Base-by-base conservation (phyloP, 2,329 filamentous ascomycete species). In the Berkeleyomyces rouxiae region DNA sequence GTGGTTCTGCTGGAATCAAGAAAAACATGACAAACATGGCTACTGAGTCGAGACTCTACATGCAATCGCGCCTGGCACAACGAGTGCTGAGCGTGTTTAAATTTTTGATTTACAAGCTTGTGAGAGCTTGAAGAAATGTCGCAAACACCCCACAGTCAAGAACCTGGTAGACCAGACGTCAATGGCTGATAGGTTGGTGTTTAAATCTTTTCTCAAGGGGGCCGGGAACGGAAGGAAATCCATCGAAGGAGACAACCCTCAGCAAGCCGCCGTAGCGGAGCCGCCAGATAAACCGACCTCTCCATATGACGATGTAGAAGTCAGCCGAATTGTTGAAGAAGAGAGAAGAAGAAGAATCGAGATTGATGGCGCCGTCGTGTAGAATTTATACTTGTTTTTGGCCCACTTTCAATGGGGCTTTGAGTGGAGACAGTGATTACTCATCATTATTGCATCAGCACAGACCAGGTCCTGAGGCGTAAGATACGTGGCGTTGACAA, bases 151-250 rank as follows among this genome's bases (percentile, higher is more conserved):
- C 77, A 79, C 77, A 77, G 77, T 74, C 75, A 73, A 72, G 71
- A 72, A 75, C 76, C 76, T 73, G 64, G 67, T 66, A 72, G 67
- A 68, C 67, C 68, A 67, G 72, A 67, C 69, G 71, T 71, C 71
- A 70, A 69, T 68, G 75, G 73, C 77, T 77, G 74, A 70, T 74
- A 67, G 73, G 73, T 77, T 76, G 76, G 75, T 71, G 70, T 70
- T 75, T 73, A 74, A 75, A 68, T 68, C 67, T 67, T 76, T 73
- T 65, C 68, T 79, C 65, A 76, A 68, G 77, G 76, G 72, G 77
- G 77, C 77, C 76, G 77, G 77, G 77, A 79, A 79, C 77, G 77
- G 77, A 78, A 75, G 76, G 73, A 77, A 73, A 78, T 74, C 74
- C 75, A 79, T 74, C 69, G 74, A 70, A 71, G 70, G 70, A 69